These are phyloP conservation scores for Fomitopsis schrenkii DNA, from an alignment of 1,284 basidiomycete genomes.

Conservation along the genomic window DNA sequence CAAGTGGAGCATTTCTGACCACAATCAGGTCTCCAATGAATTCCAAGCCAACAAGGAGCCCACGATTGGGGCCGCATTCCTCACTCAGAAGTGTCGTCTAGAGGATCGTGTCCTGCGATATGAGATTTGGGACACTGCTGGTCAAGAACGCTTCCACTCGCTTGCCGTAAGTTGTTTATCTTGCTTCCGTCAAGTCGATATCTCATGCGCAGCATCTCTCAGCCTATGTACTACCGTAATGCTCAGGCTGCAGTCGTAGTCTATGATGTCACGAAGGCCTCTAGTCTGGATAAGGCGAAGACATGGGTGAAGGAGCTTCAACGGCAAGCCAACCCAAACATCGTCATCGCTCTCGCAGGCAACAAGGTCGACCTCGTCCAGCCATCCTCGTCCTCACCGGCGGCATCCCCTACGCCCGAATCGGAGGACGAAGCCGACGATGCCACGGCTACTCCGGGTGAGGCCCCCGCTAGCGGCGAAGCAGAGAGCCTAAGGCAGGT, in stretches of 20 bases:
- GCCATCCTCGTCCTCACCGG: conserved; percentile 53
- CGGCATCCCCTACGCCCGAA: conserved; percentile 45
- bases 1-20: conserved; percentile 1
- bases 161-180: conserved; percentile 59
- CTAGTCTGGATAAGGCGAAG: conserved; percentile 98
- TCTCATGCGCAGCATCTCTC: conserved; percentile 2
- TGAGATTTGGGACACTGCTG: conserved; percentile 96
- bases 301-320: conserved; percentile 99
- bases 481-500: conserved; percentile 82
- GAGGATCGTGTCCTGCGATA: conserved; percentile 92
- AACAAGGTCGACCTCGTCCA: conserved; percentile 96
- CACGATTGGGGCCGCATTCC: conserved; percentile 95
- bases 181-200: background rate
- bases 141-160: conserved; percentile 93
- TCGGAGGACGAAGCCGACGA: conserved; percentile 83
- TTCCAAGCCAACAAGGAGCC: conserved; percentile 98
- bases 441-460: conserved; percentile 81
- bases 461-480: conserved; percentile 45
- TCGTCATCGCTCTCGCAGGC: conserved; percentile 95
- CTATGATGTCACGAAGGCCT: conserved; percentile 93
- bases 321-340: conserved; percentile 97
- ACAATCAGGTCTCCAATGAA: conserved; percentile 78
- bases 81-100: conserved; percentile 88
- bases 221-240: conserved; percentile 99
- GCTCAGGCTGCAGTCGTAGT: conserved; percentile 98